Conservation (phyloP, 208 protist species). For the Novymonas esmeraldas region DNA sequence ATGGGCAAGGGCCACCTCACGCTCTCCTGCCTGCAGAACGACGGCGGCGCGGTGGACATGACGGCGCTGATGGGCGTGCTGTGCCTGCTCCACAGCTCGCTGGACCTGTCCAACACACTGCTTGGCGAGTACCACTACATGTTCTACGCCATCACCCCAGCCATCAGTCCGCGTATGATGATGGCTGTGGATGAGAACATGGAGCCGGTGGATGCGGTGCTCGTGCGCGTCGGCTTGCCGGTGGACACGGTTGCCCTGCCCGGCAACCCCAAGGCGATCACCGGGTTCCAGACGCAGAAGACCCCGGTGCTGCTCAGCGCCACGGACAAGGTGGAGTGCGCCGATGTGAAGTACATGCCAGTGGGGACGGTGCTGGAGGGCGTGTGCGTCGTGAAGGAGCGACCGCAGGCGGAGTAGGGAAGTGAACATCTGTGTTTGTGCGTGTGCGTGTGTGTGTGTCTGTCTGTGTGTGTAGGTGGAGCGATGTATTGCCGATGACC, state of each 20-base stretch:
- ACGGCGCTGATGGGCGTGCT: constrained; percentile 94
- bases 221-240: constrained; percentile 92
- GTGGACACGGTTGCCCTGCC: constrained; percentile 98
- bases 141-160: constrained; percentile 92
- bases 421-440: neutral
- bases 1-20: constrained; percentile 99
- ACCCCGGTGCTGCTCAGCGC: constrained; percentile 98
- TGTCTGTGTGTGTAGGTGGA: too few species aligned
- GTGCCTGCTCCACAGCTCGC: constrained; percentile 88
- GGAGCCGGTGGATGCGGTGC: constrained; percentile 89
- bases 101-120: constrained; percentile 94
- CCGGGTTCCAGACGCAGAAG: constrained; percentile 99
- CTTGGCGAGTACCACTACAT: constrained; percentile 97
- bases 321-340: constrained; percentile 97
- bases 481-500: constrained; percentile 4
- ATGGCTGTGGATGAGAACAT: constrained; percentile 96
- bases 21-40: constrained; percentile 95
- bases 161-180: constrained; percentile 97
- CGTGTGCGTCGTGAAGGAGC: constrained; percentile 86
- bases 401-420: constrained; percentile 35
- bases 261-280: constrained; percentile 98
- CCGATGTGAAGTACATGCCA: constrained; percentile 92
- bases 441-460: neutral
- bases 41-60: constrained; percentile 85
- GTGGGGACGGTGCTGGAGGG: constrained; percentile 83